Evolutionary conservation across 495 filamentous ascomycete species (phyloP).

Genomic region (Aspergillus sparsus): DNA sequence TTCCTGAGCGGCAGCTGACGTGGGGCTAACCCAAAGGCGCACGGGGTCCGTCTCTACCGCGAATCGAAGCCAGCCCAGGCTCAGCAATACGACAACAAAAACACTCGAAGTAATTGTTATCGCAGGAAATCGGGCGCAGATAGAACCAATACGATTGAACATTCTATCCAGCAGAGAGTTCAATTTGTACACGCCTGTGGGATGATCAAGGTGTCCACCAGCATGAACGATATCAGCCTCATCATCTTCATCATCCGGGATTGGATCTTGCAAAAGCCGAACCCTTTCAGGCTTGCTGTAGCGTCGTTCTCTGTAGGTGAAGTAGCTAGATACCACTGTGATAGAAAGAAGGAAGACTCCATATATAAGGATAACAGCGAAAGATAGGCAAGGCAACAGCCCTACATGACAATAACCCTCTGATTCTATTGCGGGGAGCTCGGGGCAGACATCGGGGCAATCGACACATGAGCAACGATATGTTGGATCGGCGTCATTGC

Average conservation of each 20-base stretch:
- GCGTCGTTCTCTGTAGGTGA: slow-evolving; percentile 70
- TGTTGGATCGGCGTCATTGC: slow-evolving; percentile 80
- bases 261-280: slow-evolving; percentile 80
- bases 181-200: slow-evolving; percentile 67
- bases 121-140: slow-evolving; percentile 78
- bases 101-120: slow-evolving; percentile 76
- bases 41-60: slow-evolving; percentile 86
- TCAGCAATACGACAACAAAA: slow-evolving; percentile 70
- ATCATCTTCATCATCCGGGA: slow-evolving; percentile 85
- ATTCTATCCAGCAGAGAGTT: slow-evolving; percentile 76
- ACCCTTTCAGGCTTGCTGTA: slow-evolving; percentile 76
- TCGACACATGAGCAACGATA: slow-evolving; percentile 94
- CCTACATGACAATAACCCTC: slow-evolving; percentile 78
- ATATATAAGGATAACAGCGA: slow-evolving; percentile 87
- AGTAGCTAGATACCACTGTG: slow-evolving; percentile 67
- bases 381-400: slow-evolving; percentile 83
- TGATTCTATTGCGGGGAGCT: slow-evolving; percentile 69
- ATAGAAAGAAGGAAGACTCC: slow-evolving; percentile 68
- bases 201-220: slow-evolving; percentile 67
- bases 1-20: slow-evolving; percentile 85
- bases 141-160: slow-evolving; percentile 80
- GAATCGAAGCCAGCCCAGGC: slow-evolving; percentile 84
- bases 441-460: slow-evolving; percentile 80
- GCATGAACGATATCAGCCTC: slow-evolving; percentile 74
- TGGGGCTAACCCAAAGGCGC: slow-evolving; percentile 91